phyloP scores from a whole-genome alignment of 2,329 filamentous ascomycete genomes.

The Myriangium duriaei region DNA sequence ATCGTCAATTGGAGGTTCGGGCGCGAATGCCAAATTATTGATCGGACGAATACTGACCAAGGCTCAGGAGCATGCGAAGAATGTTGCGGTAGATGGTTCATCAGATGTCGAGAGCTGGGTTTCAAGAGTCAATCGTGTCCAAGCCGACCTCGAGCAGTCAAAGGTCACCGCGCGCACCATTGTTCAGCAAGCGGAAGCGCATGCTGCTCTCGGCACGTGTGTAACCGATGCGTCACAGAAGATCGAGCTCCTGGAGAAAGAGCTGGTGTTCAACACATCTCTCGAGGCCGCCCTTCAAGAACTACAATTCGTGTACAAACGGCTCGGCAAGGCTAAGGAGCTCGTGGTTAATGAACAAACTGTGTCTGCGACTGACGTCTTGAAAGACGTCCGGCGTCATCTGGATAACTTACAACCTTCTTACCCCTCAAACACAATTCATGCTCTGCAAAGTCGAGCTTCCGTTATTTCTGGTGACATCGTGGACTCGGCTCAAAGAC shows the following conservation, averaged over 20 bases:
- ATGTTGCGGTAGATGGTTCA: slow-evolving; percentile 63
- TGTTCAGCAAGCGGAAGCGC: slow-evolving; percentile 60
- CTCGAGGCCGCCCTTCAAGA: slow-evolving; percentile 39
- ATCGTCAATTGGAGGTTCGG: slow-evolving; percentile 17
- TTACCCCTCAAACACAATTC: slow-evolving; percentile 6
- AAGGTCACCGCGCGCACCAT: slow-evolving; percentile 71
- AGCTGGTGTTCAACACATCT: slow-evolving; percentile 47
- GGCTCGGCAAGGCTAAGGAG: slow-evolving; percentile 29
- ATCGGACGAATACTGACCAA: not conserved
- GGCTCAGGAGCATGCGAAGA: not conserved
- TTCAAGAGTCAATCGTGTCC: slow-evolving; percentile 66
- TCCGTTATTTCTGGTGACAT: slow-evolving; percentile 1
- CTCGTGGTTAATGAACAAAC: slow-evolving; percentile 34
- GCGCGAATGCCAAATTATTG: not conserved
- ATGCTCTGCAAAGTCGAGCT: slow-evolving; percentile 2
- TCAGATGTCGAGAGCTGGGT: slow-evolving; percentile 81
- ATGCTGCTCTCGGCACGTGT: slow-evolving; percentile 48
- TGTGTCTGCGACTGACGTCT: slow-evolving; percentile 33
- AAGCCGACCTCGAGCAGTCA: slow-evolving; percentile 72
- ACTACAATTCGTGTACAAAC: slow-evolving; percentile 36
- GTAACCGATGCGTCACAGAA: slow-evolving; percentile 50
- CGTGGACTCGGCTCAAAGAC: not conserved
- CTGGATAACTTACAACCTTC: slow-evolving; percentile 2
- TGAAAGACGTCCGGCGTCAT: slow-evolving; percentile 37
- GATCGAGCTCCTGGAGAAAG: slow-evolving; percentile 42